Conservation (phyloP, 768 basidiomycete genomes). For the Serendipita sp. region DNA sequence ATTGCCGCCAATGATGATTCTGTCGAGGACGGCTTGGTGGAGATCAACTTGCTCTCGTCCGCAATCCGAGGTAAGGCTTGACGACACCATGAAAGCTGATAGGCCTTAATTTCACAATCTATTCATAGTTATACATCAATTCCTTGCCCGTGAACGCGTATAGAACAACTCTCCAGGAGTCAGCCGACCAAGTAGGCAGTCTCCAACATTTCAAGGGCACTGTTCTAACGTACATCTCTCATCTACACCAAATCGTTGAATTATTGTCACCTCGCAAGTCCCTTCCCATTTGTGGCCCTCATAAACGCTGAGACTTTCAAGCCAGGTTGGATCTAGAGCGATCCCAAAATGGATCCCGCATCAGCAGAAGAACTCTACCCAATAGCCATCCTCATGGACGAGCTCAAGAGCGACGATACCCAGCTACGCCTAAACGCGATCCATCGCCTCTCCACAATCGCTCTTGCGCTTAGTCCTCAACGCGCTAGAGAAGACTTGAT, state of each 20-base stretch:
- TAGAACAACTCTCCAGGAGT: background rate
- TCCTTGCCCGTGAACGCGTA: background rate
- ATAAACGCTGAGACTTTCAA: background rate
- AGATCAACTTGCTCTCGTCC: background rate
- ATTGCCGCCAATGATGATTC: too few species aligned
- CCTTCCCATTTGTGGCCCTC: background rate
- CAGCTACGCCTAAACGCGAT: slow-evolving; percentile 92
- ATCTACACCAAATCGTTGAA: background rate
- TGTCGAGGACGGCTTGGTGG: too few species aligned
- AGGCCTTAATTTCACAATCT: background rate
- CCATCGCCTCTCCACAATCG: slow-evolving; percentile 94
- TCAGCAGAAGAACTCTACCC: slow-evolving; percentile 53
- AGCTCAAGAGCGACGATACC: slow-evolving; percentile 94
- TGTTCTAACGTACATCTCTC: background rate
- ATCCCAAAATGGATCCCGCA: slow-evolving; percentile 8
- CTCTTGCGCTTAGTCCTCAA: slow-evolving; percentile 87
- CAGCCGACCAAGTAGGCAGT: background rate
- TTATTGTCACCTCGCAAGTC: background rate
- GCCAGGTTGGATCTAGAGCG: background rate
- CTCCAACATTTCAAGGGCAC: background rate
- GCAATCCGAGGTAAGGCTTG: background rate
- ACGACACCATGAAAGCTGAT: background rate
- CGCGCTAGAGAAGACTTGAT: slow-evolving; percentile 91
- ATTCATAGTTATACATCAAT: background rate
- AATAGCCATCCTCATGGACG: slow-evolving; percentile 95